Base-by-base conservation (phyloP, 345 rosid species). In the Salix udensis region DNA sequence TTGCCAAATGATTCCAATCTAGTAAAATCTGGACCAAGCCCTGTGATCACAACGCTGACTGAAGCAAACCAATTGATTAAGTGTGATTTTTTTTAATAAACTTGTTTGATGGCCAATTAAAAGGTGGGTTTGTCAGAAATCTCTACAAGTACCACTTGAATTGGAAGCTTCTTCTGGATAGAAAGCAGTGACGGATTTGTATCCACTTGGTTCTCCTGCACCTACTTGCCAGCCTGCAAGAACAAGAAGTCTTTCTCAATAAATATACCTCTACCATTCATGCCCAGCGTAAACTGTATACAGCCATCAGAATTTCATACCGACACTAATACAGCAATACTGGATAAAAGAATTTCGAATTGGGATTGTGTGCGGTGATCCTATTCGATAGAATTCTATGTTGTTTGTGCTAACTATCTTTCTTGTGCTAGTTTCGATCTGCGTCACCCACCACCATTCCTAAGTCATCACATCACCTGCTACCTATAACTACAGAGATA, bases 1-100 rank as follows among this genome's bases (percentile, higher is more conserved):
- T 96, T 96, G 73, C 98, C 98, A 70, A 96, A 96, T 21, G 98
- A 93, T 72, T 94, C 98, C 93, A 96, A 87, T 74, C 81, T 82
- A 10, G 99, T 96, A 60, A 88, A 96, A 82, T 96, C 97, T 1
- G 98, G 92, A 53, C 98, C 96, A n/a, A 96, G 82, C 67, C 97
- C 99, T 42, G 97, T 88, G 84, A 91, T 91, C 50, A 81, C 90
- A 6, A 91, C 83, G 52, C 89, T 89, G 70, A 91, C 96, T 91
- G 76, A 18, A 79, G 72, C 46, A 53, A 77, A 79, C 31, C 60
- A 9, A n/a, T n/a, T 61, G 24, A 60, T 67, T 0, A 26, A 53
- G 48, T 18, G 7, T 53, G 39, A 4, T 3, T 30, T 31, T 31
- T 31, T 31, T 16, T 23, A 70, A 74, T 24, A 34, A 30, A 8